These are phyloP conservation scores for Alternaria sp. DNA, from an alignment of 2,329 filamentous ascomycete species.

Conservation along the genomic window DNA sequence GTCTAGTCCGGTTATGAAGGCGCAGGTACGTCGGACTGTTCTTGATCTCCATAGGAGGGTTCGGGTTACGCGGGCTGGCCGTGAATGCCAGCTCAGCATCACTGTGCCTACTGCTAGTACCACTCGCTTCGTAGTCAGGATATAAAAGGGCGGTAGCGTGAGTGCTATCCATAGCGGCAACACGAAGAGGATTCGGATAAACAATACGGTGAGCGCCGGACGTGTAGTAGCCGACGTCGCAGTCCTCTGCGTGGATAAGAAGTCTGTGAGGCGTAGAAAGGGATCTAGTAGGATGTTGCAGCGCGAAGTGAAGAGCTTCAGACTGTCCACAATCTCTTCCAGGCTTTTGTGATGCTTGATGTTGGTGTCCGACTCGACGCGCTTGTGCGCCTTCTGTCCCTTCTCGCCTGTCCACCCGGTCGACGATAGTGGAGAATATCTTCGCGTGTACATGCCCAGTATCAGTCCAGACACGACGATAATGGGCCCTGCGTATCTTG, in stretches of 20 bases:
- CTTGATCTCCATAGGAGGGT: conserved; percentile 90
- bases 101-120: conserved; percentile 86
- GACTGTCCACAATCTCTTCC: conserved; percentile 94
- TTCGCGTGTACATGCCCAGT: conserved; percentile 86
- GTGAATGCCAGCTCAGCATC: conserved; percentile 88
- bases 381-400: conserved; percentile 60
- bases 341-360: conserved; percentile 89
- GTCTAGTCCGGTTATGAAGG: conserved; percentile 79
- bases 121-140: conserved; percentile 86
- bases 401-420: conserved; percentile 76
- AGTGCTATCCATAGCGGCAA: conserved; percentile 87
- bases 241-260: conserved; percentile 87
- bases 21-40: conserved; percentile 71
- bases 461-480: conserved; percentile 81
- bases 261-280: conserved; percentile 86
- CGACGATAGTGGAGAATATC: conserved; percentile 89
- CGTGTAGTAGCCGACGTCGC: conserved; percentile 90
- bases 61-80: conserved; percentile 81
- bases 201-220: conserved; percentile 86
- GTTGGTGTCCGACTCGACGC: conserved; percentile 62
- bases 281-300: conserved; percentile 94
- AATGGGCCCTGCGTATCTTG: conserved; percentile 82
- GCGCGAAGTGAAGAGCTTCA: conserved; percentile 87
- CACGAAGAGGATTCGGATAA: conserved; percentile 85
- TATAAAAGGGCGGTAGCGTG: conserved; percentile 79